Evolutionary conservation across 495 filamentous ascomycete genomes (phyloP), one percentile per base, ranked within the genome.

Genomic region (Terfezia claveryi): DNA sequence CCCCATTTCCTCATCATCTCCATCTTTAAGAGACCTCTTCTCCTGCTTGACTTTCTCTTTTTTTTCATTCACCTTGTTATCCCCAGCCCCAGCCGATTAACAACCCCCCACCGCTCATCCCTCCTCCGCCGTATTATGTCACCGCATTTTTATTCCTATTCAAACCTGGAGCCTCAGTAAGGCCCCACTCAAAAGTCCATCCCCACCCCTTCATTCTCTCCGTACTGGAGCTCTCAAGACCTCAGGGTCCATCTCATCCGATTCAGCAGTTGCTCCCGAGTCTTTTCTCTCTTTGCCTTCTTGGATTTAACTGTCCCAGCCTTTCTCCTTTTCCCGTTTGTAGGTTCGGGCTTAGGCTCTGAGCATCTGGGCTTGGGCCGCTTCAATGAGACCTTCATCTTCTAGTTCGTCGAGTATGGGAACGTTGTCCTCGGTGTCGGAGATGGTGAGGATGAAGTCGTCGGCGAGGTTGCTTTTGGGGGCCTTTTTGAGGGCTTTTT

Each of bases 131-230:
- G 71, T 61, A 95, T 92, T 57, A 95, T 87, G 55, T 87, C 49
- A 93, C 83, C 0, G 72, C 78, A 68, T 77, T 81, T 68, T 79
- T 85, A 54, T 76, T 67, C 23, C 61, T 60, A 61, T 70, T 77
- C 59, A 75, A 65, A 17, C 71, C 72, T 59, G 70, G 70, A n/a
- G 72, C 74, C 38, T 73, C 72, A 38, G 80, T 76, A 54, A 80
- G 72, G 14, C 77, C 87, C 88, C 87, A 94, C 14, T 80, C 83
- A 66, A 91, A 86, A 64, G n/a, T 92, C 91, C 41, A 82, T 84
- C 37, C 85, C 85, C 12, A 82, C 69, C 23, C 72, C 74, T 10
- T 68, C 71, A 44, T 77, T 76, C 41, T 75, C 73, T 17, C 74
- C 78, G 57, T 77, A 64, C 63, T 79, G 74, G 63, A 96, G 95